Percentiles rank a stretch among this genome's conserved stretches.
Evolutionary conservation across 495 filamentous ascomycete species (phyloP).

Genomic region (Jackrogersella multiformis): DNA sequence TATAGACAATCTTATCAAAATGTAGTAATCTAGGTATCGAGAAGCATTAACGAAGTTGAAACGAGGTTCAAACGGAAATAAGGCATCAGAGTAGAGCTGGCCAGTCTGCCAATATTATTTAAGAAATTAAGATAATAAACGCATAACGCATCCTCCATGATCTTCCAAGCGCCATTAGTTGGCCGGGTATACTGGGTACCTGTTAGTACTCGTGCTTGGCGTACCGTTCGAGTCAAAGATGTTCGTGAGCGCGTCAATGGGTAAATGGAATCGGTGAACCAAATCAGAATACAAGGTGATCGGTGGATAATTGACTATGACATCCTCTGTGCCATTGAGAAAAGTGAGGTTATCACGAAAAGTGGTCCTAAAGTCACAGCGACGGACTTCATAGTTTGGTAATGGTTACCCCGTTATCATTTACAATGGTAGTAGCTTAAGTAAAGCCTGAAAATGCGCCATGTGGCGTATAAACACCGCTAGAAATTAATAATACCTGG

Average conservation of each 20-base stretch:
- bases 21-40: no score
- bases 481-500: neutral
- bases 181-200: slow-evolving; percentile 24
- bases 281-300: no score
- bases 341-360: slow-evolving; percentile 29
- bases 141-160: neutral
- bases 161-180: slow-evolving; percentile 28
- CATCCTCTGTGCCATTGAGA: slow-evolving; percentile 29
- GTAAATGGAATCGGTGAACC: slow-evolving; percentile 36
- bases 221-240: slow-evolving; percentile 34
- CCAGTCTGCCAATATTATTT: no score
- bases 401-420: neutral
- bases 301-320: slow-evolving; percentile 7
- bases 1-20: no score
- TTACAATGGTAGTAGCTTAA: slow-evolving; percentile 4
- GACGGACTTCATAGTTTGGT: slow-evolving; percentile 12
- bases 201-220: slow-evolving; percentile 35
- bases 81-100: no score
- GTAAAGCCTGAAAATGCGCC: slow-evolving; percentile 25
- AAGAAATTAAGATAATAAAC: no score
- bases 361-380: slow-evolving; percentile 33
- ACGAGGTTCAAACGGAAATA: no score
- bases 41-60: no score
- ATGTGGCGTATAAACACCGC: slow-evolving; percentile 31
- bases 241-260: slow-evolving; percentile 26